A percentile compares a stretch with the other conserved stretches of the same genome.
phyloP scores from a whole-genome alignment of 805 yeast species.

The Dipodascopsis uninucleata region DNA sequence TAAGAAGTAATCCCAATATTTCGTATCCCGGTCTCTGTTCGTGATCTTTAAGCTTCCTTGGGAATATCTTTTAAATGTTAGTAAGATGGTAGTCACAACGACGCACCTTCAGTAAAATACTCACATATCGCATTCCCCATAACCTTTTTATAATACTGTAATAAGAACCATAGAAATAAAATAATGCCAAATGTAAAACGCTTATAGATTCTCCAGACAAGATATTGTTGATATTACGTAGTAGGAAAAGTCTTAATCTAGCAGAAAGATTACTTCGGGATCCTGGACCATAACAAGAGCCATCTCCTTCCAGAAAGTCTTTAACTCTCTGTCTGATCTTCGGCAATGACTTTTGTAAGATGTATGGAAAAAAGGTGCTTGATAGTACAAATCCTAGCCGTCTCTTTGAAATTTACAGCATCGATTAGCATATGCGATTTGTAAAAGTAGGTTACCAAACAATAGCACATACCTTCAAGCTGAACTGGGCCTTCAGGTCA shows the following conservation, averaged over 20 bases:
- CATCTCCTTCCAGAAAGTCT: constrained; percentile 18
- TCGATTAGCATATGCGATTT: background rate
- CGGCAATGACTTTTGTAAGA: constrained; percentile 30
- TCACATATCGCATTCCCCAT: constrained; percentile 73
- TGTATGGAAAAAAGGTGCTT: constrained; percentile 62
- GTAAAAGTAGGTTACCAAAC: background rate
- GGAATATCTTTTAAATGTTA: constrained; percentile 26
- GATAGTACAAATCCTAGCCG: constrained; percentile 58
- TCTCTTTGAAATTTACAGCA: constrained; percentile 36
- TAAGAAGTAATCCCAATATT: constrained; percentile 51
- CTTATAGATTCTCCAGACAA: constrained; percentile 41
- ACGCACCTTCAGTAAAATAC: no score
- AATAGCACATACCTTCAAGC: background rate
- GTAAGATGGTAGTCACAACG: no score
- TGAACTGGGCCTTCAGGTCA: background rate
- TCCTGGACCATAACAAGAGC: background rate
- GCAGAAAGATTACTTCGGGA: background rate
- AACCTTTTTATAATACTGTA: constrained; percentile 74
- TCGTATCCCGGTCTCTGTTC: constrained; percentile 59
- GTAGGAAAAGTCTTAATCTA: constrained; percentile 2
- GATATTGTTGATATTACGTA: constrained; percentile 15
- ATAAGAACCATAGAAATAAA: constrained; percentile 78
- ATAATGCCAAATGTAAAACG: constrained; percentile 72
- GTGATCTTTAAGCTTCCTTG: constrained; percentile 37
- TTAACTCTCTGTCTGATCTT: constrained; percentile 27